Conservation (phyloP, 1,284 basidiomycete genomes). For the Pseudozyma hubeiensis region DNA sequence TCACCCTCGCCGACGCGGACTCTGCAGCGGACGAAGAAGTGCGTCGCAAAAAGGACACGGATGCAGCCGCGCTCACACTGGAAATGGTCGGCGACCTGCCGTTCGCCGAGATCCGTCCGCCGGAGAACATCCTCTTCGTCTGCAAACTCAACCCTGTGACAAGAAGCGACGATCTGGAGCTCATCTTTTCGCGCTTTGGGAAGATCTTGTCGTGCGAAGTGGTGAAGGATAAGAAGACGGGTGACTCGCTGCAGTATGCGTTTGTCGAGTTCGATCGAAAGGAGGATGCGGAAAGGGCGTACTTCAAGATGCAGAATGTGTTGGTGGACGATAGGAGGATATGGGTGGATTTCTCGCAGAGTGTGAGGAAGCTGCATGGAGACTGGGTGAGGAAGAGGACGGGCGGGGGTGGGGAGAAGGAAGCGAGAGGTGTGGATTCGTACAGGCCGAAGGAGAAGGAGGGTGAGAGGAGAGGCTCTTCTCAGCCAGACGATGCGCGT, state of each 20-base stretch:
- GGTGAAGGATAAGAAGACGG: conserved; percentile 92
- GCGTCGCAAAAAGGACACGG: conserved; percentile 84
- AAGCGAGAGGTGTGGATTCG: conserved; percentile 3
- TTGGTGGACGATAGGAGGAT: conserved; percentile 98
- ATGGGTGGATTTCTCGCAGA: conserved; percentile 91
- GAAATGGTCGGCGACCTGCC: conserved; percentile 99
- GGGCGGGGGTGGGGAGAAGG: conserved; percentile 45
- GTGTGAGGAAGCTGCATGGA: conserved; percentile 77
- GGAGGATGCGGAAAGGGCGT: conserved; percentile 92
- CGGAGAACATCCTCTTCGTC: conserved; percentile 98
- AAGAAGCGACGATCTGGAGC: conserved; percentile 91
- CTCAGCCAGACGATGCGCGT: conserved; percentile 45
- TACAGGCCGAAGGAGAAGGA: conserved; percentile 16
- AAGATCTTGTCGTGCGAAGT: conserved; percentile 96
- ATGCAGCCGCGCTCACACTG: conserved; percentile 91
- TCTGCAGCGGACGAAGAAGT: conserved; percentile 84
- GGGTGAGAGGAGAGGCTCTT: conserved; percentile 33
- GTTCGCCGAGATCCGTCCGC: conserved; percentile 95
- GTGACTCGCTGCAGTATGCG: conserved; percentile 95
- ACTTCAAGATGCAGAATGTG: conserved; percentile 99
- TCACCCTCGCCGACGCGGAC: conserved; percentile 71
- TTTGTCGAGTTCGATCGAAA: conserved; percentile 97
- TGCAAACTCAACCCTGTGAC: conserved; percentile 98
- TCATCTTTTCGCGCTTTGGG: conserved; percentile 96
- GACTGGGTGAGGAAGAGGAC: conserved; percentile 69